These are phyloP conservation scores for Mycosphaerella sp. DNA, from an alignment of 2,329 filamentous ascomycete genomes.

Conservation along the genomic window DNA sequence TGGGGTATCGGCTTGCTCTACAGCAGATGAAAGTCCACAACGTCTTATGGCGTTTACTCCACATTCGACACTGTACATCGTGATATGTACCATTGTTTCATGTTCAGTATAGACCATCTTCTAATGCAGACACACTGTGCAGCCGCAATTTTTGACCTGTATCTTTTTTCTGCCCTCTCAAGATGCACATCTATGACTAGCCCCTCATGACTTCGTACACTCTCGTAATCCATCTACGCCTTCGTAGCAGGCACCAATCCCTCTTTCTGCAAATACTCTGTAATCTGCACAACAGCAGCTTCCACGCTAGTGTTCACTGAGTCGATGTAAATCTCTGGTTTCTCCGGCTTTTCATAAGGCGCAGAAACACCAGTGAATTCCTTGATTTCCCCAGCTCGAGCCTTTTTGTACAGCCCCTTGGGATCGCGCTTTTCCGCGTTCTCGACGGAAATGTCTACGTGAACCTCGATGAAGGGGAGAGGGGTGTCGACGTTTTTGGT, in stretches of 20 bases:
- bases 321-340: conserved; percentile 79
- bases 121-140: too few relatives aligned
- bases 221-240: background rate
- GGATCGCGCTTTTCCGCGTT: conserved; percentile 93
- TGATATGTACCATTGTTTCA: too few relatives aligned
- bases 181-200: background rate
- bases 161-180: background rate
- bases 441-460: conserved; percentile 82
- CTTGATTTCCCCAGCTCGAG: conserved; percentile 85
- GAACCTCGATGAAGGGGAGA: conserved; percentile 89
- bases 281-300: conserved; percentile 81
- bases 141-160: background rate
- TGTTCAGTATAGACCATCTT: too few relatives aligned
- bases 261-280: conserved; percentile 67
- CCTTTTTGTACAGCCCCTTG: conserved; percentile 98
- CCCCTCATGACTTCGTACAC: background rate
- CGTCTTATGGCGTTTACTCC: too few relatives aligned
- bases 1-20: too few relatives aligned
- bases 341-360: conserved; percentile 84
- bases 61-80: too few relatives aligned
- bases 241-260: conserved; percentile 35
- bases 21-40: too few relatives aligned
- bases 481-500: conserved; percentile 51
- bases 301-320: conserved; percentile 77
- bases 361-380: conserved; percentile 95